Evolutionary conservation across 1,139 yeast genomes (phyloP), one percentile per base, ranked within the genome.

Genomic region (Yamadazyma triangularis): DNA sequence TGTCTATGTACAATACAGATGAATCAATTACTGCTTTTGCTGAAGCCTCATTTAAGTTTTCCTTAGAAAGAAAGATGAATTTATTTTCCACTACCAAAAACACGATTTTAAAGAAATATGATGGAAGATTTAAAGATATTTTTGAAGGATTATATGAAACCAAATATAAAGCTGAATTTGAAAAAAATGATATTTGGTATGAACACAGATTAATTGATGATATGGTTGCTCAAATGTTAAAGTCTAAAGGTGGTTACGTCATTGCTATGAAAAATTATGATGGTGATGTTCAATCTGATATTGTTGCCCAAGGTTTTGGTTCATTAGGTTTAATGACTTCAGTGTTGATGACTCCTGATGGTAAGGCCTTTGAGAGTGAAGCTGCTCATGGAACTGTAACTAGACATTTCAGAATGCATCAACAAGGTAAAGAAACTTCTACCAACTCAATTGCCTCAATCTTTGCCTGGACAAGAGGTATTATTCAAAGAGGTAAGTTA

Each of bases 341-440:
- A 9, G 95, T 87, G 30, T 76, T 89, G 46, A 77, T 87, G 60
- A 81, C 96, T 22, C 95, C 96, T 30, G 96, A 89, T 61, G 97
- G 97, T 31, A 85, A 84, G 66, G 83, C 96, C 19, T 88, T 87
- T 58, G 96, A 89, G 70, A 73, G 93, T 37, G 97, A 89, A 64
- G 96, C 96, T 39, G 96, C 97, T 16, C 96, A 89, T 58, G 97
- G 96, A 38, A 89, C 97, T 25, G 96, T 89, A 45, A 89, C 96
- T 37, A 84, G 97, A 65, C 97, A 89, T 59, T 89, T 71, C 70
- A 81, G 96, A 68, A 93, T 82, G 63, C 85, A 86, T 60, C 96
- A 89, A 64, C 83, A 82, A 61, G 96, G 96, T 48, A 84, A 87
- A 60, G 96, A 88, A 65, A 89, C 97, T 21, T 87, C 96, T n/a